These are phyloP conservation scores for Neurospora sp. DNA, from an alignment of 495 filamentous ascomycete genomes.

Conservation along the genomic window DNA sequence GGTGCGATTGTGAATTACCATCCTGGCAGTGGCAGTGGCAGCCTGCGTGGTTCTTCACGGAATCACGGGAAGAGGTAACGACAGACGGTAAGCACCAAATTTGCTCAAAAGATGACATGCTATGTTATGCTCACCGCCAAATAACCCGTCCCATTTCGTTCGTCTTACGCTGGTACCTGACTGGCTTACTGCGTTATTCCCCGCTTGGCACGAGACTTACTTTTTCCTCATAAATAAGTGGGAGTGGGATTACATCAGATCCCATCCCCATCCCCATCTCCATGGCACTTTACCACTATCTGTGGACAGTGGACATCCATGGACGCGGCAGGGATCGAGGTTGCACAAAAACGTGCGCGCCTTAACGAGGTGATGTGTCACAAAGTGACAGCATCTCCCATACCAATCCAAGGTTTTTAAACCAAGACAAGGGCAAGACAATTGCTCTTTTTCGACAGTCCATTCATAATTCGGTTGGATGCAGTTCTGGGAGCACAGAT, in stretches of 20 bases:
- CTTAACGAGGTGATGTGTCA: background rate
- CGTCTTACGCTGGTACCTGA: background rate
- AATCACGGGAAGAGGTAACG: background rate
- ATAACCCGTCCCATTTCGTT: background rate
- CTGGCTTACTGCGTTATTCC: background rate
- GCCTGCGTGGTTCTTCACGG: background rate
- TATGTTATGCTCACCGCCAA: background rate
- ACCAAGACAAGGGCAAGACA: background rate
- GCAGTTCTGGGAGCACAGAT: background rate
- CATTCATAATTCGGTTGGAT: background rate
- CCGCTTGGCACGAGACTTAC: background rate
- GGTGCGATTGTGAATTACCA: background rate
- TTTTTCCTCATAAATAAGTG: background rate
- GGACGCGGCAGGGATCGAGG: background rate
- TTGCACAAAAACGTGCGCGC: background rate
- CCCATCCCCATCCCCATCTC: background rate
- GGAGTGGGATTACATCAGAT: background rate
- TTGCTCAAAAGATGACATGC: background rate
- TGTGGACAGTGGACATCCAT: background rate
- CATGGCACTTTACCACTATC: background rate
- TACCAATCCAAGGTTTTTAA: background rate
- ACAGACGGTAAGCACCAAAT: background rate
- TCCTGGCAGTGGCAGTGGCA: background rate
- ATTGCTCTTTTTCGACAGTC: background rate
- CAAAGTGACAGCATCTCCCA: background rate